Percentiles rank a stretch among this genome's conserved stretches.
These are phyloP conservation scores for Cruciata laevipes DNA, from an alignment of 257 asterid species.

Conservation along the genomic window DNA sequence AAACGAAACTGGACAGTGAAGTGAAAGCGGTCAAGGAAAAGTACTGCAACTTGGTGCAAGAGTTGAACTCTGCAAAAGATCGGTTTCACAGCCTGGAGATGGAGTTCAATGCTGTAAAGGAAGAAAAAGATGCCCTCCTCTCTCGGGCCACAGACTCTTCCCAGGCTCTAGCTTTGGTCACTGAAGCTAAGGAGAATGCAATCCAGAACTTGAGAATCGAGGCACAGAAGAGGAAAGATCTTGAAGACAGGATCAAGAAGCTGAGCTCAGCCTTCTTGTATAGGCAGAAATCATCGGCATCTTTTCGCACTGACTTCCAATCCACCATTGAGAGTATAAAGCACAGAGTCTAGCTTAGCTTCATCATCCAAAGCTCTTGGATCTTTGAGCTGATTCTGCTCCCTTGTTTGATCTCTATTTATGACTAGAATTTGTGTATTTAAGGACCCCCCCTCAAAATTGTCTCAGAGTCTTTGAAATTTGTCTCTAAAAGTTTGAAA, in stretches of 20 bases:
- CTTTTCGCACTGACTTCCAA: conserved; percentile 58
- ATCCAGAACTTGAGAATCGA: conserved; percentile 51
- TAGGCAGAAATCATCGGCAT: conserved; percentile 46
- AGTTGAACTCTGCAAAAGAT: conserved; percentile 47
- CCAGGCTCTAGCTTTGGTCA: conserved; percentile 39
- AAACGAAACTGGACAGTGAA: conserved; percentile 56
- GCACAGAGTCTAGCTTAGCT: conserved; percentile 36
- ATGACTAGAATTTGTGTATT: background rate
- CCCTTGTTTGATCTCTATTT: background rate
- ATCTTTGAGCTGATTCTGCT: conserved; percentile 24
- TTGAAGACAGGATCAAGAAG: conserved; percentile 67
- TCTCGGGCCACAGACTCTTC: conserved; percentile 37
- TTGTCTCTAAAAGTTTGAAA: background rate
- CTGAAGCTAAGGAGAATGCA: conserved; percentile 53
- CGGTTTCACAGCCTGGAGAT: conserved; percentile 57
- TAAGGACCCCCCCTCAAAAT: too few species aligned
- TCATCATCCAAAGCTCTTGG: conserved; percentile 58
- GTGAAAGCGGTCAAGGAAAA: conserved; percentile 37
- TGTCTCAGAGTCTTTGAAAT: background rate
- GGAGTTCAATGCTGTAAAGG: conserved; percentile 48
- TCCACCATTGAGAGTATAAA: conserved; percentile 49
- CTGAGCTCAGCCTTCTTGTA: conserved; percentile 50
- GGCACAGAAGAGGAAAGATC: conserved; percentile 56
- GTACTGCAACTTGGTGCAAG: conserved; percentile 52
- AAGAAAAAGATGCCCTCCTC: conserved; percentile 46